Conservation (phyloP, 2,329 filamentous ascomycete genomes). For the Paraphaeosphaeria minitans region DNA sequence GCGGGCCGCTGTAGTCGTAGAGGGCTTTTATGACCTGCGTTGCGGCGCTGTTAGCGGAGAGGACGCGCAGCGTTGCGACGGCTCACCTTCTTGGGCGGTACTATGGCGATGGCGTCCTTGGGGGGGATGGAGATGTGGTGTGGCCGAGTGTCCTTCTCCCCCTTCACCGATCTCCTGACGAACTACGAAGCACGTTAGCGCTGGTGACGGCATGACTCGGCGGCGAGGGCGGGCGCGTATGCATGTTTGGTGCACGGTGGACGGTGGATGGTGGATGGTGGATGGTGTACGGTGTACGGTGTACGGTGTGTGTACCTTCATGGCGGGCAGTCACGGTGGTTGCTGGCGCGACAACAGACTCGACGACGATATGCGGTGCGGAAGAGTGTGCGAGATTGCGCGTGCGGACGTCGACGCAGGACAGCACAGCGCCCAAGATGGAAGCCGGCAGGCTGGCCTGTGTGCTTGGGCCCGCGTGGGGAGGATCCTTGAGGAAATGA, state of each 20-base stretch:
- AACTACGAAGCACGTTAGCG: conserved; percentile 53
- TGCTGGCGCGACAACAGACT: conserved; percentile 12
- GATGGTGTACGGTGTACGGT: too few relatives aligned
- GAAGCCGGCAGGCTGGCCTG: conserved; percentile 27
- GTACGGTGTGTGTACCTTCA: conserved; percentile 28
- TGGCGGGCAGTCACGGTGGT: conserved; percentile 16
- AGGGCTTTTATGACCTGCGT: conserved; percentile 91
- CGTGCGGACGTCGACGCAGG: conserved; percentile 14
- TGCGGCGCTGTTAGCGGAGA: conserved; percentile 15
- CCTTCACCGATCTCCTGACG: conserved; percentile 81
- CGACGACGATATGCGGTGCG: conserved; percentile 8
- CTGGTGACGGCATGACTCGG: conserved; percentile 29
- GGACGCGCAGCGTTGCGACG: conserved; percentile 16
- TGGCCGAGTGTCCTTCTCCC: conserved; percentile 77
- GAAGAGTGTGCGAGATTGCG: conserved; percentile 16
- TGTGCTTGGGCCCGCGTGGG: conserved; percentile 22
- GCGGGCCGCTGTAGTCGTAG: conserved; percentile 95
- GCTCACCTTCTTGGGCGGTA: conserved; percentile 87
- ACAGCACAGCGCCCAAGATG: conserved; percentile 20
- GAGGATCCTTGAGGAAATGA: conserved; percentile 20
- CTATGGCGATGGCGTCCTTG: conserved; percentile 85
- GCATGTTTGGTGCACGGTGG: too few relatives aligned
- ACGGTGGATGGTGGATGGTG: too few relatives aligned
- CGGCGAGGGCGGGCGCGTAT: conserved; percentile 11
- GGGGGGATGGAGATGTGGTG: conserved; percentile 77